phyloP scores from a whole-genome alignment of 768 basidiomycete genomes.

The Clathrus columnatus region DNA sequence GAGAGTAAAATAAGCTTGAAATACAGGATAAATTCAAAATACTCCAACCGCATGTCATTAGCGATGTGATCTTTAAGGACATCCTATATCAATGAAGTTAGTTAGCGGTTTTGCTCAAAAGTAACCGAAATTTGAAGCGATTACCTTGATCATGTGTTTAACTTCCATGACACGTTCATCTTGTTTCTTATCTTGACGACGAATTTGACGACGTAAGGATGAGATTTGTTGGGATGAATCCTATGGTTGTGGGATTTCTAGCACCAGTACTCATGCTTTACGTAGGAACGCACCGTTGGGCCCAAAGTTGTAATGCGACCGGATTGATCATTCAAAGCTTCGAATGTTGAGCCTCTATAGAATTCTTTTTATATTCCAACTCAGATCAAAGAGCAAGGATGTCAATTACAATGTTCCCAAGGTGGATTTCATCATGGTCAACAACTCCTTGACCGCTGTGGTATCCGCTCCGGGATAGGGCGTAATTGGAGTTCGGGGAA shows the following conservation, averaged over 20 bases:
- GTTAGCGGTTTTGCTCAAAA: neutral
- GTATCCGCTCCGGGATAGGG: constrained; percentile 11
- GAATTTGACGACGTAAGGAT: constrained; percentile 16
- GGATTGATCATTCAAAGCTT: constrained; percentile 24
- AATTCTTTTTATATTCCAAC: neutral
- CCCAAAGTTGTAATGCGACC: constrained; percentile 21
- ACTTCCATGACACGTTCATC: constrained; percentile 19
- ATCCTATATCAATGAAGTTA: constrained; percentile 4
- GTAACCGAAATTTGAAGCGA: neutral
- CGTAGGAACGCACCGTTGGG: constrained; percentile 18
- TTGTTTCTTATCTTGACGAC: constrained; percentile 17
- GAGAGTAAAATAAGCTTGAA: constrained; percentile 2
- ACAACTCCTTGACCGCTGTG: constrained; percentile 8
- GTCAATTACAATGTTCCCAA: constrained; percentile 5
- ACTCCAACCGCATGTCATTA: constrained; percentile 26
- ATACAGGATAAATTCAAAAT: neutral
- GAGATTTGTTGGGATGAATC: constrained; percentile 17
- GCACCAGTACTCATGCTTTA: neutral
- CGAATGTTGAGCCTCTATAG: constrained; percentile 24
- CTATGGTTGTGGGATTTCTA: constrained; percentile 14
- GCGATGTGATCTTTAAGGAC: constrained; percentile 21
- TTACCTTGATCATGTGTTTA: constrained; percentile 19
- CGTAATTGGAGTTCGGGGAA: constrained; percentile 10
- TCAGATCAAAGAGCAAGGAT: neutral
- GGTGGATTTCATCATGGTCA: constrained; percentile 11